Base-by-base conservation (phyloP, 2,329 filamentous ascomycete species). In the Stemphylium beticola region DNA sequence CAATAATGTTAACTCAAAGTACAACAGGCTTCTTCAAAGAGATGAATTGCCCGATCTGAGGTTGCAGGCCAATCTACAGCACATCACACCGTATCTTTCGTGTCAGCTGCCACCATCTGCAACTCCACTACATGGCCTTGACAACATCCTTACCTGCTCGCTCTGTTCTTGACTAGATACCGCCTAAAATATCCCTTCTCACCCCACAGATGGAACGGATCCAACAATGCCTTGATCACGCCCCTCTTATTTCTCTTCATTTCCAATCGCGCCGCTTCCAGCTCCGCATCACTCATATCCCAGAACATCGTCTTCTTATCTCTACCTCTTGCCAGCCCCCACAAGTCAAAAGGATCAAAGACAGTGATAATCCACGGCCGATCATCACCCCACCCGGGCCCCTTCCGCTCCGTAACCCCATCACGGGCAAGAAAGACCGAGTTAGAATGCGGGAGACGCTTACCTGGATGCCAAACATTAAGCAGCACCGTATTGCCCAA, bases 391-490 rank as follows among this genome's bases (percentile, higher is more conserved):
- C 78, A 83, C 0, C 81, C 81, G 0, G 80, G 81, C 0, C 81
- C 81, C 39, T 75, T 70, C 5, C 80, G 64, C 63, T 85, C 83
- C 0, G 81, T 84, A 31, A 79, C 74, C 0, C 83, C 82, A 64
- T 85, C 82, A 11, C 70, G 60, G 4, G 78, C 76, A 1, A 85
- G 71, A 55, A 83, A 85, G 4, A 82, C 72, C 33, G 80, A 80
- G 60, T 81, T 79, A 2, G 78, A 80, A 5, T 68, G 68, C 0
- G 83, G 83, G 6, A 85, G 69, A 24, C 75, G 79, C 31, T 73
- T 77, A 33, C 80, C 81, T 0, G 82, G 82, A 49, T 83, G 82
- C 41, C 77, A 82, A 17, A 81, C 50, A 55, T 83, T 83, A n/a
- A 84, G 71, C 46, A 85, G 59, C 4, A 76, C 74, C 11, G 79